Evolutionary conservation across 306 rosid species (phyloP).

Genomic region (Vachellia collinsii): DNA sequence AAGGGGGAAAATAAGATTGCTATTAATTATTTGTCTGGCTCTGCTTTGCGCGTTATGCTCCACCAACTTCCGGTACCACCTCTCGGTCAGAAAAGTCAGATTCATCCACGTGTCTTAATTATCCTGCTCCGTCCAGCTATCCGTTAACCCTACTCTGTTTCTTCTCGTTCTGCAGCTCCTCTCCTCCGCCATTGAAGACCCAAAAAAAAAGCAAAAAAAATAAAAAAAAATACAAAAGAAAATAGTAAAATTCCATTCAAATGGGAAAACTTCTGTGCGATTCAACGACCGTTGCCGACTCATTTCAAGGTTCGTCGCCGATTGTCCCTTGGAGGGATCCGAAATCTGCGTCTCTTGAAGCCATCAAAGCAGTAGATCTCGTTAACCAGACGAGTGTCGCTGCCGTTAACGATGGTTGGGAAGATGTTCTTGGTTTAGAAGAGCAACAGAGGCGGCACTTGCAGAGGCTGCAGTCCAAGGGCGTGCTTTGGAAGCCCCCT

Average conservation of each 20-base stretch:
- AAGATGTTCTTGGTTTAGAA: slow-evolving; percentile 79
- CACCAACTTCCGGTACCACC: neutral
- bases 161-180: slow-evolving; percentile 55
- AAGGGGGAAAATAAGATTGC: neutral
- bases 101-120: slow-evolving; percentile 67
- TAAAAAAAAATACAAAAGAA: neutral
- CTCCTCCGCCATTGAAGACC: slow-evolving; percentile 56
- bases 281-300: slow-evolving; percentile 78
- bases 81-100: slow-evolving; percentile 30
- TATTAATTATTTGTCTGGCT: slow-evolving; percentile 6
- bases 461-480: slow-evolving; percentile 75
- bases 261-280: slow-evolving; percentile 94
- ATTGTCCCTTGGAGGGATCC: slow-evolving; percentile 71
- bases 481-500: slow-evolving; percentile 90
- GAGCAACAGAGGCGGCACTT: slow-evolving; percentile 86
- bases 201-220: neutral
- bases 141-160: slow-evolving; percentile 71
- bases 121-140: slow-evolving; percentile 64
- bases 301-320: slow-evolving; percentile 66
- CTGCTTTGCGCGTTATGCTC: slow-evolving; percentile 26
- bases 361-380: slow-evolving; percentile 65
- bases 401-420: slow-evolving; percentile 61
- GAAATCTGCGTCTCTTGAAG: slow-evolving; percentile 51
- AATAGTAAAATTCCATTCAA: slow-evolving; percentile 23
- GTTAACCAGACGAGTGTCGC: slow-evolving; percentile 43